A percentile compares a stretch with the other conserved stretches of the same genome.
These are phyloP conservation scores for Sclerotinia spermophila DNA, from an alignment of 2,329 filamentous ascomycete genomes.

Conservation along the genomic window DNA sequence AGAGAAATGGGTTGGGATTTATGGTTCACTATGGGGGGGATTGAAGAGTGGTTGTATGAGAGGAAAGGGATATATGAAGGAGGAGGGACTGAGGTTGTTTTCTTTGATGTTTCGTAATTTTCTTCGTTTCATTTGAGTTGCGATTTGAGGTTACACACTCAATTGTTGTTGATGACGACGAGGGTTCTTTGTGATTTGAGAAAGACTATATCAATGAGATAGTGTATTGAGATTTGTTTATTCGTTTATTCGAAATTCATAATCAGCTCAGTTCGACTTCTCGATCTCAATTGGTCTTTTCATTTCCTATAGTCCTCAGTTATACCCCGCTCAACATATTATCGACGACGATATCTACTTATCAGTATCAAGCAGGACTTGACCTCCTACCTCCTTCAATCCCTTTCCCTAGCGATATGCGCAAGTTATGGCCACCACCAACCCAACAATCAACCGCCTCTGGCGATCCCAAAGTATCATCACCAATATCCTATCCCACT, in stretches of 20 bases:
- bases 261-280: background rate
- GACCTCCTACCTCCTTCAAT: background rate
- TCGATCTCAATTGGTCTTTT: background rate
- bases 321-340: background rate
- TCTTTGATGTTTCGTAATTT: background rate
- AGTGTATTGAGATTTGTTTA: background rate
- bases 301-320: background rate
- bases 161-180: background rate
- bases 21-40: too few species aligned
- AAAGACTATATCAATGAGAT: background rate
- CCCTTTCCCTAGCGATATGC: constrained; percentile 29
- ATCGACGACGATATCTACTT: background rate
- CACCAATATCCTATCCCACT: constrained; percentile 30
- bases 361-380: background rate
- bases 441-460: constrained; percentile 34
- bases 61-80: background rate
- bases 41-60: background rate
- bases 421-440: constrained; percentile 37
- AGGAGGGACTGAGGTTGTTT: constrained; percentile 12
- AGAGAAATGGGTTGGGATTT: background rate
- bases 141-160: background rate
- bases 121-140: constrained; percentile 3
- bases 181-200: background rate
- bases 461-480: constrained; percentile 36
- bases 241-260: background rate